phyloP scores from a whole-genome alignment of 2,329 filamentous ascomycete genomes.

The Whalleya microplaca region DNA sequence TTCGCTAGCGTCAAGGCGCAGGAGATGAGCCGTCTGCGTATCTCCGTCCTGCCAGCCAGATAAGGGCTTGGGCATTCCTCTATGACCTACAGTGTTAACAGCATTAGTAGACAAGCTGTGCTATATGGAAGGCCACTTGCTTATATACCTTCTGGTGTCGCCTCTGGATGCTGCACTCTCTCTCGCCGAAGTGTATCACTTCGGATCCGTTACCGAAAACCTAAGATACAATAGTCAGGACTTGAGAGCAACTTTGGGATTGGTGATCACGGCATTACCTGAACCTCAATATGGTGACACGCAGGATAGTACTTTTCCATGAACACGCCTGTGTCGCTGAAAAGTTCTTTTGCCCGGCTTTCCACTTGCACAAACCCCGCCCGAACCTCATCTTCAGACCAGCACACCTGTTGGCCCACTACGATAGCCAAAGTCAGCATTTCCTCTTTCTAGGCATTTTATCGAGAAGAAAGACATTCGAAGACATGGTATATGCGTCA shows the following conservation, averaged over 20 bases:
- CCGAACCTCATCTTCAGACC: constrained; percentile 53
- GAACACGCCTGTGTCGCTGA: constrained; percentile 65
- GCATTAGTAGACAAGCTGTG: background rate
- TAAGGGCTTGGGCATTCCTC: constrained; percentile 72
- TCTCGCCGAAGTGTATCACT: constrained; percentile 64
- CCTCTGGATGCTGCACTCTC: constrained; percentile 70
- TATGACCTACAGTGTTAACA: constrained; percentile 46
- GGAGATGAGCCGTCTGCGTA: constrained; percentile 36
- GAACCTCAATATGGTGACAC: constrained; percentile 69
- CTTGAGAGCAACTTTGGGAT: background rate
- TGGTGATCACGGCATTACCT: constrained; percentile 36
- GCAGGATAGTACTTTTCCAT: constrained; percentile 65
- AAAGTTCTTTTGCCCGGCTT: constrained; percentile 59
- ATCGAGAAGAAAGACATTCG: too few species aligned
- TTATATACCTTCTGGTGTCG: constrained; percentile 63
- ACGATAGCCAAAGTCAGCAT: background rate
- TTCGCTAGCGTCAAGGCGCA: constrained; percentile 17
- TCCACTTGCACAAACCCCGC: constrained; percentile 57
- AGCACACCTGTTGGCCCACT: constrained; percentile 62
- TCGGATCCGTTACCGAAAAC: constrained; percentile 66
- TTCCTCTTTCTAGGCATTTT: background rate
- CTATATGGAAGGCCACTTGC: background rate
- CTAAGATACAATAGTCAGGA: background rate
- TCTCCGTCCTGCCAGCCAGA: constrained; percentile 40
- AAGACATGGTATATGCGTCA: too few species aligned